Conservation (phyloP, 208 protist genomes). For the Leishmania tropica region DNA sequence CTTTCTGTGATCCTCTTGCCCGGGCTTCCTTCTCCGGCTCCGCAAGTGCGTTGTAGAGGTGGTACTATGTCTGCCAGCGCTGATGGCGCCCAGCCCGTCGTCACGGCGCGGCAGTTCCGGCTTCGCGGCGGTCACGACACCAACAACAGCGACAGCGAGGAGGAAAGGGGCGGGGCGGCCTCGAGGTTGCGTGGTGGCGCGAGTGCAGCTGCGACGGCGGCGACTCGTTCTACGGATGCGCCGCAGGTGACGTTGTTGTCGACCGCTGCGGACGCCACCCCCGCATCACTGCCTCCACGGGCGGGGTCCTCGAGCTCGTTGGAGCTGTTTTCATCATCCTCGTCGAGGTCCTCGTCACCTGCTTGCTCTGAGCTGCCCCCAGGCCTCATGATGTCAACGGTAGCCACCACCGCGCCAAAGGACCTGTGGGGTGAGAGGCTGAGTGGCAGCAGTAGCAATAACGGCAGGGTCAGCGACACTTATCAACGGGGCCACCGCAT, state of each 20-base stretch:
- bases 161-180: not conserved
- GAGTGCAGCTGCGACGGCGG: not conserved
- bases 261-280: not conserved
- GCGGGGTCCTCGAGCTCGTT: constrained; percentile 1
- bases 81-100: not conserved
- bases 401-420: not conserved
- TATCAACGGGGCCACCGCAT: too few species aligned
- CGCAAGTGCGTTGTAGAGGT: not conserved
- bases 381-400: not conserved
- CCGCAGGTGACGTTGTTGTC: not conserved
- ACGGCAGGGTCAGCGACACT: not conserved
- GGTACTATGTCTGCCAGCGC: not conserved
- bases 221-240: not conserved
- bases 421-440: not conserved
- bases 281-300: not conserved
- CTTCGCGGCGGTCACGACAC: not conserved
- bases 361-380: not conserved
- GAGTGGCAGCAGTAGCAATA: constrained; percentile 1
- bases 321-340: constrained; percentile 4
- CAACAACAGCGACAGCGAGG: constrained; percentile 10
- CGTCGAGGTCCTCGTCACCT: not conserved
- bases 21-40: not conserved
- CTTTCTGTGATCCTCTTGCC: not conserved
- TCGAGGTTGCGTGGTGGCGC: constrained; percentile 1
- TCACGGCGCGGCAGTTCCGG: constrained; percentile 4